Evolutionary conservation across 108 stramenopile genomes (phyloP), one percentile per base, ranked within the genome.

Genomic region (Pseudonitzschia multistriata): DNA sequence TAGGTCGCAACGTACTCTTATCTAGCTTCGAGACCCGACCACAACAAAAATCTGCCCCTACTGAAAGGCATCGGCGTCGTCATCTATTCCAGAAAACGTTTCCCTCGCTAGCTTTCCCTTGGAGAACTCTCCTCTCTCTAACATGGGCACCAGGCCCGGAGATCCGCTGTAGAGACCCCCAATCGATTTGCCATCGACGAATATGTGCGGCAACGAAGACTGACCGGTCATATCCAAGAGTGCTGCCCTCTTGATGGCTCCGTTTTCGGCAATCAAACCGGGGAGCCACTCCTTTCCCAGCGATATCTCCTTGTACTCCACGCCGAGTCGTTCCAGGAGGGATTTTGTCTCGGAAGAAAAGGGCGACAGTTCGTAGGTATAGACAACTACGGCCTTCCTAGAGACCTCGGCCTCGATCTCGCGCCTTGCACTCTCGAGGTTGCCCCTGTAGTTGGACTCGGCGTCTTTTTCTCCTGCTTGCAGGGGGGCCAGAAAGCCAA

Each of bases 261-360:
- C 82, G 17, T 67, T 72, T 55, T 77, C 73, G 11, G 73, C 74
- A 28, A 91, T 75, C 5, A 91, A 62, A 17, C 84, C 83, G 0
- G 86, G 85, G 29, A 91, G 64, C 90, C 90, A 91, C 69, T 91
- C 90, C 39, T 75, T 68, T 8, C 87, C 89, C 30, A 91, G 54
- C 35, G 67, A 66, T 25, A 86, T 62, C 60, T 83, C 79, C 31
- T 74, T 72, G 70, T 85, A 88, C 2, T 77, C 70, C 15, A 75
- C 56, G 31, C 78, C 72, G 19, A 82, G 69, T 35, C 78, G 52
- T 42, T 86, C 87, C 42, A 91, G 74, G 14, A 88, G 56, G 4
- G 50, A 66, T 61, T 71, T 78, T 3, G 85, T 68, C 67, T 87
- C 90, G 27, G 67, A 62, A 30, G 68, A 82, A 67, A 91, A 91